Conservation (phyloP, 2,329 filamentous ascomycete genomes). For the Aspergillus tubingensis region DNA sequence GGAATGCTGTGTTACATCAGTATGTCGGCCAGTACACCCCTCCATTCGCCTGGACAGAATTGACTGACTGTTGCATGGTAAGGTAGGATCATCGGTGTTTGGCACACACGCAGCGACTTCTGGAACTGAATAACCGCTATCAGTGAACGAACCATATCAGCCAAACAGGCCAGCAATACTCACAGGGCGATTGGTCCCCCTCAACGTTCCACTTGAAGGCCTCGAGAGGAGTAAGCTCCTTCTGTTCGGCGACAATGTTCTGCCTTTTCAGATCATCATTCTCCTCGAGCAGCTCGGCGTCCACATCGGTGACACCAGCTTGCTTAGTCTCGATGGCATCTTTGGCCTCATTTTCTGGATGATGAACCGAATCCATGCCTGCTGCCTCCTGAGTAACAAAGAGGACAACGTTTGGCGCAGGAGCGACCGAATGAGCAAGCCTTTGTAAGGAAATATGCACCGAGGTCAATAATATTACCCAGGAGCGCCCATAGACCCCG, state of each 20-base stretch:
- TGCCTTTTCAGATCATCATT: constrained; percentile 4
- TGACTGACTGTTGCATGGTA: constrained; percentile 34
- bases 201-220: constrained; percentile 43
- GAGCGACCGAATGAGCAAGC: neutral
- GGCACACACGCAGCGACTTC: constrained; percentile 41
- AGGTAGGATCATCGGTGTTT: constrained; percentile 37
- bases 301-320: neutral
- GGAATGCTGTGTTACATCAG: constrained; percentile 26
- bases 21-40: neutral
- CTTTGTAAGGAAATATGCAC: neutral
- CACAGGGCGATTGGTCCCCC: constrained; percentile 42
- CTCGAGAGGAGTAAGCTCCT: constrained; percentile 37
- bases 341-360: neutral
- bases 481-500: neutral
- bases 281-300: neutral
- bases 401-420: neutral
- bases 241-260: constrained; percentile 21
- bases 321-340: constrained; percentile 1
- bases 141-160: neutral
- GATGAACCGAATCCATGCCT: neutral
- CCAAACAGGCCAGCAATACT: constrained; percentile 1
- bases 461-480: too few species aligned
- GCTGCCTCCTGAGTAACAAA: neutral
- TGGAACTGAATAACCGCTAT: constrained; percentile 28
- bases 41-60: too few species aligned